phyloP scores from a whole-genome alignment of 2,329 filamentous ascomycete species.

The Pestalotiopsis sp. region DNA sequence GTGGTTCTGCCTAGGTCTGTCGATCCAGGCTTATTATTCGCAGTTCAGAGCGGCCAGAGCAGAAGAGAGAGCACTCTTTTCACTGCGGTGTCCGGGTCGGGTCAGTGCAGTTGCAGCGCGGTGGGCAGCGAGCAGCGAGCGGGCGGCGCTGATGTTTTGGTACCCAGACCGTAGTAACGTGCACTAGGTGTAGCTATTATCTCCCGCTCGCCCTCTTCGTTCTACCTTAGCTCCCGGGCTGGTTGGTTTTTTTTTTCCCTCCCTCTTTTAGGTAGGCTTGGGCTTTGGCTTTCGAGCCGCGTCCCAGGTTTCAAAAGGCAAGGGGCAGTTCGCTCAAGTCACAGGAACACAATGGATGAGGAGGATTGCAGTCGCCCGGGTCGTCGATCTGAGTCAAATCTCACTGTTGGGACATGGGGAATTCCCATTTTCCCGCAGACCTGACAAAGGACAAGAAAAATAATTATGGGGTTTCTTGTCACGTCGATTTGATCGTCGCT shows the following conservation, averaged over 20 bases:
- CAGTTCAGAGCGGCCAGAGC: too few relatives aligned
- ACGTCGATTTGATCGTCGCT: conserved; percentile 2
- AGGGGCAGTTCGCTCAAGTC: neutral
- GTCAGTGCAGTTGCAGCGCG: neutral
- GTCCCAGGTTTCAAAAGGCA: conserved; percentile 5
- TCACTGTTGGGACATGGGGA: neutral
- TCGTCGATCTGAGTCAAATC: neutral
- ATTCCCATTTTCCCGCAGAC: neutral
- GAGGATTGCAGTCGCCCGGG: neutral
- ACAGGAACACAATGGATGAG: neutral
- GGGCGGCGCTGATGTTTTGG: conserved; percentile 4
- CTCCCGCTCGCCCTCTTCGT: neutral
- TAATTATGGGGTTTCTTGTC: neutral
- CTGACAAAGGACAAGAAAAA: neutral
- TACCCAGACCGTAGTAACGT: neutral
- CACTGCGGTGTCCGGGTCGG: neutral
- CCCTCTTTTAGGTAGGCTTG: neutral
- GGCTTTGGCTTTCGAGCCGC: neutral
- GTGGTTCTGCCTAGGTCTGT: too few relatives aligned
- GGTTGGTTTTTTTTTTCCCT: neutral
- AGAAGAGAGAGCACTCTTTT: too few relatives aligned
- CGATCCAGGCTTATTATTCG: too few relatives aligned
- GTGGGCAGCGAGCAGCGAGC: neutral
- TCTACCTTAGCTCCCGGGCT: neutral
- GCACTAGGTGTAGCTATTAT: neutral